These are phyloP conservation scores for Marchantia polymorpha DNA, from an alignment of 225 moss, liverwort and hornwort species.

Conservation along the genomic window DNA sequence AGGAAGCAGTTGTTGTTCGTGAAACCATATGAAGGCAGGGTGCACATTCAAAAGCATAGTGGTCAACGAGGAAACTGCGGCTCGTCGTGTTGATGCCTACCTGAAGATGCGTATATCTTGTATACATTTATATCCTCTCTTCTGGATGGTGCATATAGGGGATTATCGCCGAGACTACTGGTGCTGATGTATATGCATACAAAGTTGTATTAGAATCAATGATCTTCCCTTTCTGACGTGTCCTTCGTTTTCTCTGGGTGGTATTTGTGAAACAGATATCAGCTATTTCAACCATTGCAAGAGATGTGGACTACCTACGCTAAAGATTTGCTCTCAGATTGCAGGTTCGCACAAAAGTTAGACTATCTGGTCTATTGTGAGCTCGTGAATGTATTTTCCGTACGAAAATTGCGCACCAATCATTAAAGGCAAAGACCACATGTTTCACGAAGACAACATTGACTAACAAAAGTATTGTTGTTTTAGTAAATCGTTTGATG, in stretches of 20 bases:
- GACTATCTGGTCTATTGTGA: background rate
- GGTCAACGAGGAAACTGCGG: too few species aligned
- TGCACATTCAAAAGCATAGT: too few species aligned
- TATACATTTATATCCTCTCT: too few species aligned
- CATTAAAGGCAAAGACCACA: background rate
- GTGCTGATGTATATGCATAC: background rate
- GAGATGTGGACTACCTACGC: conserved; percentile 71
- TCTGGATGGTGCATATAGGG: background rate
- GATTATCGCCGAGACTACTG: background rate
- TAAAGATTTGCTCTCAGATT: conserved; percentile 51
- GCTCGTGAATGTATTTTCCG: background rate
- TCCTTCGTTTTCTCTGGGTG: background rate
- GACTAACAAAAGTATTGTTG: background rate
- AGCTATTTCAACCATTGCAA: conserved; percentile 61
- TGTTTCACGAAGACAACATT: background rate
- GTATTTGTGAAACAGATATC: conserved; percentile 34
- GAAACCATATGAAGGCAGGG: too few species aligned
- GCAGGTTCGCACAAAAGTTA: conserved; percentile 33
- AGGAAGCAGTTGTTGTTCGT: too few species aligned
- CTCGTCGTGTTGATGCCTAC: too few species aligned
- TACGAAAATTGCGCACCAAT: background rate
- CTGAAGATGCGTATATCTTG: too few species aligned
- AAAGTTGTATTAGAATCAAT: background rate
- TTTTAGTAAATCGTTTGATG: too few species aligned
- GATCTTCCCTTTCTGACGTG: background rate